Base-by-base conservation (phyloP, 805 yeast genomes). In the Blastobotrys muscicola region DNA sequence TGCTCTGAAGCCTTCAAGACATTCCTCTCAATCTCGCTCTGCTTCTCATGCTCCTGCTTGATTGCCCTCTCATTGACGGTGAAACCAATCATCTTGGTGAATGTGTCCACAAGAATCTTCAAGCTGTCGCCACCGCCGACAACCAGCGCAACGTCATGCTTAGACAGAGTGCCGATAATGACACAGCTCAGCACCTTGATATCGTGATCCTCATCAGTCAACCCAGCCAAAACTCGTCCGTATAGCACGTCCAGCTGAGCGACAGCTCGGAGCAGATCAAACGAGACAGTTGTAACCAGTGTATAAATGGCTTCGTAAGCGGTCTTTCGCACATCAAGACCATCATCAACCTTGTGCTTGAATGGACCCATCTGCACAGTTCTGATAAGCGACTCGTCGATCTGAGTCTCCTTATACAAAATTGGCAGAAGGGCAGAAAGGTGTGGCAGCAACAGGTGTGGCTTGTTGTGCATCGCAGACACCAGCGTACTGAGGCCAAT, bases 351-450 rank as follows among this genome's bases (percentile, higher is more conserved):
- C 48, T 78, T 78, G 57, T 84, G 89, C 56, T 83, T 84, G 67
- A 82, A 85, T 0, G 94, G 94, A 1, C 95, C 95, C 76, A 86
- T 84, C 38, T 80, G 82, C 30, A 85, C 79, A 13, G 71, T 66
- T 43, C 78, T 78, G 37, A 81, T 74, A 53, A 75, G 78, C 45
- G 74, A 72, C 29, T 70, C 72, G 50, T 73, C 74, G 1, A 79
- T 68, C 9, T 61, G 62, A 38, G 83, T 67, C 54, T 82, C 85
- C 3, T 61, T 64, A 50, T 72, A 72, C 2, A 83, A 62, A 0
- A 59, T 55, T 0, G 83, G 77, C 34, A 82, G 60, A 2, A 79
- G 63, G 2, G 57, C 55, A 3, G 71, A 60, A 34, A 78, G 58
- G 41, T 70, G 64, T 1, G 73, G 70, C 2, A 72, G 59, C 8